Conservation (phyloP, 1,139 yeast genomes). For the Candida pseudoviswanathii region DNA sequence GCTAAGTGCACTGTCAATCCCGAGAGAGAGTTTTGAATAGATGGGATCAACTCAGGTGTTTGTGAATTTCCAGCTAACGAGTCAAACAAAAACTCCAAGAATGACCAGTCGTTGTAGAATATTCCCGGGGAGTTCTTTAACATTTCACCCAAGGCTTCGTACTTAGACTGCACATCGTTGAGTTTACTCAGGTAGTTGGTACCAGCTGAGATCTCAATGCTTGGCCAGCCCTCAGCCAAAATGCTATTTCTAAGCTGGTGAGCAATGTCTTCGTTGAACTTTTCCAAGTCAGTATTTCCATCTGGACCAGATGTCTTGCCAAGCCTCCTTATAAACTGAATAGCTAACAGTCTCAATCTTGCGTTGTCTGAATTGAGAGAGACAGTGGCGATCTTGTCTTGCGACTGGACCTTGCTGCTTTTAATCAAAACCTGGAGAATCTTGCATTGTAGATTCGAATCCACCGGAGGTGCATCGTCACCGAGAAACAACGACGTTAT, state of each 20-base stretch:
- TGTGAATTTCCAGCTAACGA: conserved; percentile 63
- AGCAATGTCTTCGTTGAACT: conserved; percentile 48
- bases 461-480: conserved; percentile 51
- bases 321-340: conserved; percentile 65
- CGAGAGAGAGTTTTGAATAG: conserved; percentile 75
- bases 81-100: conserved; percentile 67
- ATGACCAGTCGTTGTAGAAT: conserved; percentile 47
- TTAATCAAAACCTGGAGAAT: conserved; percentile 54
- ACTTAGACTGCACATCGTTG: conserved; percentile 53
- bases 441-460: conserved; percentile 56
- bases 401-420: conserved; percentile 52
- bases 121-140: conserved; percentile 52
- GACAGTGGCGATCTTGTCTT: conserved; percentile 44
- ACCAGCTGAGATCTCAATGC: conserved; percentile 32
- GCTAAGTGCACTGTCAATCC: conserved; percentile 55
- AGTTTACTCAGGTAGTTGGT: conserved; percentile 21
- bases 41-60: conserved; percentile 57
- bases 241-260: conserved; percentile 53
- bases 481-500: conserved; percentile 55
- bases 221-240: conserved; percentile 63
- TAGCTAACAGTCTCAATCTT: conserved; percentile 51
- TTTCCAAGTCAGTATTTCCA: conserved; percentile 17
- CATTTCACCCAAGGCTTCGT: conserved; percentile 75
- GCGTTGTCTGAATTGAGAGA: conserved; percentile 59
- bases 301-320: conserved; percentile 25